Conservation (phyloP, 140 eudicot species). For the Anethum foeniculum region DNA sequence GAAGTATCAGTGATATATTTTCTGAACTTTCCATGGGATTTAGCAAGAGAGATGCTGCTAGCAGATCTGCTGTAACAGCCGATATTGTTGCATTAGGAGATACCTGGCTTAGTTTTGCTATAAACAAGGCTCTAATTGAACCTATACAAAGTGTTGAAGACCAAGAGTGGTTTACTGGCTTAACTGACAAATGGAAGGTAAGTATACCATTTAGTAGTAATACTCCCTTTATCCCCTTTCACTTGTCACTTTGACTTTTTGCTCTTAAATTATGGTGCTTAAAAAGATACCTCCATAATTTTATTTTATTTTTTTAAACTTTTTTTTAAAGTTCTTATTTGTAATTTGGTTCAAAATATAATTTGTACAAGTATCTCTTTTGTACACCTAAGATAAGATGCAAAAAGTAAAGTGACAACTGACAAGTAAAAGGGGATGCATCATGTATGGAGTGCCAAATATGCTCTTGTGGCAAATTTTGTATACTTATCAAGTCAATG, state of each 20-base stretch:
- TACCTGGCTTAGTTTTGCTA: conserved; percentile 70
- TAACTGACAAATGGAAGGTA: conserved; percentile 94
- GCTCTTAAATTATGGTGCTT: too few species aligned
- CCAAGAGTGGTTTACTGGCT: conserved; percentile 65
- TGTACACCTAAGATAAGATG: too few species aligned
- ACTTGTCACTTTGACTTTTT: too few species aligned
- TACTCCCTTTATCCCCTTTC: too few species aligned
- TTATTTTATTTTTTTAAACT: too few species aligned
- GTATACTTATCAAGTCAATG: neutral
- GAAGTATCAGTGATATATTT: conserved; percentile 53
- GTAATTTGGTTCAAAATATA: too few species aligned
- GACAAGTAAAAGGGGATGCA: too few species aligned
- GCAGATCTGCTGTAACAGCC: conserved; percentile 73
- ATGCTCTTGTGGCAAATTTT: neutral
- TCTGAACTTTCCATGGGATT: conserved; percentile 51
- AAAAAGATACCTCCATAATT: too few species aligned
- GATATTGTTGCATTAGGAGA: conserved; percentile 90
- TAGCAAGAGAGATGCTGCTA: conserved; percentile 31
- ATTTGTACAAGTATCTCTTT: too few species aligned
- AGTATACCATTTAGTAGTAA: neutral
- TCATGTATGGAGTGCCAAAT: neutral
- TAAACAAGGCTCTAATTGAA: conserved; percentile 63
- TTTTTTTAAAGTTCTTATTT: too few species aligned
- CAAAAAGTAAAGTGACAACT: too few species aligned
- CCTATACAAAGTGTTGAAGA: conserved; percentile 63